Percentiles rank a stretch among this genome's conserved stretches.
phyloP scores from a whole-genome alignment of 2,329 filamentous ascomycete genomes.

The Colletotrichum ledebouriae region DNA sequence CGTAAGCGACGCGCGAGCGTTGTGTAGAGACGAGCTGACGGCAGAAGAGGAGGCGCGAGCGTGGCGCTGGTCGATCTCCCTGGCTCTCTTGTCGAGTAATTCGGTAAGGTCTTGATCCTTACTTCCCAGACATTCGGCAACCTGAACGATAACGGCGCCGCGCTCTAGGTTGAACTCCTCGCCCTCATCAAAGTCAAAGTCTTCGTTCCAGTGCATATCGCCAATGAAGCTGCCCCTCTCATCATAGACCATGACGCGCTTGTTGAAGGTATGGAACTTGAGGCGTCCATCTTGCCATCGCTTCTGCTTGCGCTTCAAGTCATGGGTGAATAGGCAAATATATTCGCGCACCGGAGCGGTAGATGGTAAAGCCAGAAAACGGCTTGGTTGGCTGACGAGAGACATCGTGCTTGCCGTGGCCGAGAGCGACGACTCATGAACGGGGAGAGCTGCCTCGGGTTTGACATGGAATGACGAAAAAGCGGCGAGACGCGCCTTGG shows the following conservation, averaged over 20 bases:
- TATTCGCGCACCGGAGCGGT: conserved; percentile 85
- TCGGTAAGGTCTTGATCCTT: conserved; percentile 83
- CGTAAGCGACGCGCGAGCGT: conserved; percentile 45
- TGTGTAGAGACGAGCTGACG: conserved; percentile 45
- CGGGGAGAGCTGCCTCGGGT: not conserved
- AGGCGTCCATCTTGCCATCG: conserved; percentile 94
- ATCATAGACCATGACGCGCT: conserved; percentile 91
- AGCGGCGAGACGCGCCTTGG: conserved; percentile 5
- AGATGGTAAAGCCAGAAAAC: conserved; percentile 58
- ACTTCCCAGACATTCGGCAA: conserved; percentile 79
- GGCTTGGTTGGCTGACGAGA: conserved; percentile 6
- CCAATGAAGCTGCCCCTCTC: conserved; percentile 84
- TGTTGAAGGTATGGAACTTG: conserved; percentile 92
- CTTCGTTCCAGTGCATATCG: conserved; percentile 83
- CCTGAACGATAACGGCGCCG: conserved; percentile 82
- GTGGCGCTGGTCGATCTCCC: conserved; percentile 66
- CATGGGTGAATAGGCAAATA: conserved; percentile 88
- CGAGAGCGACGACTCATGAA: not conserved
- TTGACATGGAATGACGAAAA: not conserved
- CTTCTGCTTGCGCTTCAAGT: conserved; percentile 88
- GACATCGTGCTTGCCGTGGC: conserved; percentile 23
- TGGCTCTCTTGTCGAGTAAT: conserved; percentile 77
- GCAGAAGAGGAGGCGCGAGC: conserved; percentile 48
- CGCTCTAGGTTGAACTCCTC: conserved; percentile 86
- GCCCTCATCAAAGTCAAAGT: conserved; percentile 79